Evolutionary conservation across 1,284 basidiomycete species (phyloP), one percentile per base, ranked within the genome.

Genomic region (Cryptococcus hybrid): DNA sequence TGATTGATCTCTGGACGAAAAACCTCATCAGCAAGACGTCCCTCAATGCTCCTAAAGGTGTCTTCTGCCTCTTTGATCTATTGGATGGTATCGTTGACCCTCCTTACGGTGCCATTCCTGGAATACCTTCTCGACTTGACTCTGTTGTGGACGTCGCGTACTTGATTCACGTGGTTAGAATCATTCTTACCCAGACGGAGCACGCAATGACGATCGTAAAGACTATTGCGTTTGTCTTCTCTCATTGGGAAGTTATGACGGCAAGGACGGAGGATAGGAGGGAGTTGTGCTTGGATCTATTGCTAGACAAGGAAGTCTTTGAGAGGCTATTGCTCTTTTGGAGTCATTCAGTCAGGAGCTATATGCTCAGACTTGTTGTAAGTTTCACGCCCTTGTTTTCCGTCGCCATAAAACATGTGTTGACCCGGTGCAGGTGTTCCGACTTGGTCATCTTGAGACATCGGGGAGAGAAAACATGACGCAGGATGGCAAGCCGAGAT

Each of bases 181-280:
- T 77, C 40, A 77, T 82, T 51, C 65, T 82, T 3, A 74, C 71
- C n/a, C 68, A 80, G 54, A 80, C 76, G 7, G 81, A 82, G 63
- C 80, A 81, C 61, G 80, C 81, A 18, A 71, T 82, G 55, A 79
- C 80, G 6, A 58, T 82, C 30, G 79, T 81, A 63, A 80, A 81
- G 52, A 76, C 73, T 6, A 77, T 82, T 53, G 77, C 80, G 6
- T 82, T 81, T 57, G 68, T 82, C 12, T 82, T 81, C 59, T 78
- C 80, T 3, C 79, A 81, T 61, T 82, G 79, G 69, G 80, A 82
- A 57, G 77, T 79, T n/a, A 70, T 82, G 49, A 80, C 79, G 7
- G 67, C 77, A 6, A 55, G 72, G 8, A 57, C 72, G 0, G 73
- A 73, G 44, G 78, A 81, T 60, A 70, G 80, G 9, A 70, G 70